These are phyloP conservation scores for Candida wancherniae DNA, from an alignment of 805 yeast species.

Conservation along the genomic window DNA sequence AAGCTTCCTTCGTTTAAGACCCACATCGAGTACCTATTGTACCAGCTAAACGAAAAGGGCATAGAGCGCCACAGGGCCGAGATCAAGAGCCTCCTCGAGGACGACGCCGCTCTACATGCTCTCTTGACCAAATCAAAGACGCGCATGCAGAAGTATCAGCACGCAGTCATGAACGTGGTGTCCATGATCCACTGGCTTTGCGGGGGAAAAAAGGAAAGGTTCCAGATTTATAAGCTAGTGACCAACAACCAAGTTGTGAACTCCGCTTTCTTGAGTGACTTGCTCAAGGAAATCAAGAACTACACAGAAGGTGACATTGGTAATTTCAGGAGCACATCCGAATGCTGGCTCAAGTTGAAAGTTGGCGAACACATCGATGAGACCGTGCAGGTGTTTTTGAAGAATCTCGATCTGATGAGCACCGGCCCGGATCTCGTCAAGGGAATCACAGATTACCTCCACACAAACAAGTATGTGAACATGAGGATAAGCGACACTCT, in stretches of 20 bases:
- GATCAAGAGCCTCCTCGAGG: slow-evolving; percentile 15
- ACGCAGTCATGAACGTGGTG: slow-evolving; percentile 23
- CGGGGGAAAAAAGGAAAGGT: slow-evolving; percentile 19
- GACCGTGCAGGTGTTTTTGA: slow-evolving; percentile 3
- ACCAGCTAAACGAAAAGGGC: slow-evolving; percentile 5
- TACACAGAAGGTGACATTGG: slow-evolving; percentile 4
- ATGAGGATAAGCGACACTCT: slow-evolving; percentile 23
- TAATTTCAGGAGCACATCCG: slow-evolving; percentile 2
- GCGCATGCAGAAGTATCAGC: slow-evolving; percentile 22
- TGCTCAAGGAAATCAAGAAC: slow-evolving; percentile 14
- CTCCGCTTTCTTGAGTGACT: slow-evolving; percentile 21
- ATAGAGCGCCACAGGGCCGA: slow-evolving; percentile 11
- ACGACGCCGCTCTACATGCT: slow-evolving; percentile 11
- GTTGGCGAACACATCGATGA: slow-evolving; percentile 8
- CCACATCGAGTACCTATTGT: slow-evolving; percentile 23
- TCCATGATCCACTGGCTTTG: slow-evolving; percentile 21
- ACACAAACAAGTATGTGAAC: slow-evolving; percentile 13
- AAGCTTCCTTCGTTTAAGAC: slow-evolving; percentile 35
- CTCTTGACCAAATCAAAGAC: slow-evolving; percentile 16
- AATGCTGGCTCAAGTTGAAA: too few species aligned
- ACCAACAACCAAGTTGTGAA: slow-evolving; percentile 25
- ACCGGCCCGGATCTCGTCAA: slow-evolving; percentile 4
- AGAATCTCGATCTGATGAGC: neutral
- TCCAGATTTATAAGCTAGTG: slow-evolving; percentile 29
- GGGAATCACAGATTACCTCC: slow-evolving; percentile 16